Evolutionary conservation across 1,139 yeast species (phyloP).

Genomic region (Hyphopichia pseudoburtonii): DNA sequence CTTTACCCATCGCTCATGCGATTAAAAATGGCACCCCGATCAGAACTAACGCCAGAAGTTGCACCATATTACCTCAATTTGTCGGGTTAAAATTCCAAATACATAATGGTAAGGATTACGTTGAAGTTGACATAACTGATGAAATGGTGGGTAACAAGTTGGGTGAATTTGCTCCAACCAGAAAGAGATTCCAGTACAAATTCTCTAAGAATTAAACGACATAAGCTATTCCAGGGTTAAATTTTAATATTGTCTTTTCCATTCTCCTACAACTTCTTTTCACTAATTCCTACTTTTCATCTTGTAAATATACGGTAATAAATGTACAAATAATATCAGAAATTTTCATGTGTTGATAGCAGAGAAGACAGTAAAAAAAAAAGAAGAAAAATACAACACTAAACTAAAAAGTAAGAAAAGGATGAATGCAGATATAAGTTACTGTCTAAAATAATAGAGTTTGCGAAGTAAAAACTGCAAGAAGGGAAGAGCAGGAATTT

Average conservation of each 20-base stretch:
- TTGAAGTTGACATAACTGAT: constrained; percentile 81
- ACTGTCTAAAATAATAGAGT: too few species aligned
- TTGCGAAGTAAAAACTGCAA: too few species aligned
- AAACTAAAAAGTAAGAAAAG: not conserved
- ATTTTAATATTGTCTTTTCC: too few species aligned
- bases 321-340: too few species aligned
- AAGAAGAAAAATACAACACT: too few species aligned
- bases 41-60: constrained; percentile 90
- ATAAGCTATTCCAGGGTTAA: too few species aligned
- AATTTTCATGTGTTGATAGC: too few species aligned
- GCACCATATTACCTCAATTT: constrained; percentile 92
- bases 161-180: constrained; percentile 93
- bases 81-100: constrained; percentile 93
- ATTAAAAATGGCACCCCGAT: constrained; percentile 78
- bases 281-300: not conserved
- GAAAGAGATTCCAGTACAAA: constrained; percentile 83
- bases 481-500: too few species aligned
- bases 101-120: constrained; percentile 94
- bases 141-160: constrained; percentile 97
- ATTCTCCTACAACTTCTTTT: too few species aligned
- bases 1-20: constrained; percentile 87
- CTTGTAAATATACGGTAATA: constrained; percentile 4
- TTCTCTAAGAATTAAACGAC: constrained; percentile 60
- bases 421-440: too few species aligned
- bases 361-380: not conserved